A percentile compares a stretch with the other conserved stretches of the same genome.
phyloP scores from a whole-genome alignment of 1,139 yeast species.

The Tardiomyces depauwii region DNA sequence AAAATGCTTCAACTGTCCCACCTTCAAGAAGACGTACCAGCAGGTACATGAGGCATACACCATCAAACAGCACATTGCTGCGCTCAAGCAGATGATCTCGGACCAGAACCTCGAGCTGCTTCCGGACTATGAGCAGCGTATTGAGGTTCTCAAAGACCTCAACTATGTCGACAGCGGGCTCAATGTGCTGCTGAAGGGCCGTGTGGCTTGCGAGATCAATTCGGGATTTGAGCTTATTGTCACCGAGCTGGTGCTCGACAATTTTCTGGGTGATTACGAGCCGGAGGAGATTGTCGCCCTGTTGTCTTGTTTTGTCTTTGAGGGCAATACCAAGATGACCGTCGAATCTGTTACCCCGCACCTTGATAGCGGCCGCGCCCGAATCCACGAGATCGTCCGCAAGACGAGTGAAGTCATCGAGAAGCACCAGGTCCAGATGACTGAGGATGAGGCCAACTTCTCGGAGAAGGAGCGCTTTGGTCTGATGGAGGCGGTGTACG shows the following conservation, averaged over 20 bases:
- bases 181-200: constrained; percentile 79
- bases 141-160: constrained; percentile 59
- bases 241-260: constrained; percentile 82
- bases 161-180: constrained; percentile 68
- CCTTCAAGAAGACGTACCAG: constrained; percentile 39
- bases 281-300: constrained; percentile 95
- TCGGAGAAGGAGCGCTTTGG: constrained; percentile 79
- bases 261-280: constrained; percentile 85
- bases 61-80: constrained; percentile 41
- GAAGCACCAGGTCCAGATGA: constrained; percentile 59
- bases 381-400: constrained; percentile 60
- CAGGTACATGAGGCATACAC: constrained; percentile 37
- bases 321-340: constrained; percentile 49
- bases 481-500: constrained; percentile 85
- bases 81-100: constrained; percentile 52
- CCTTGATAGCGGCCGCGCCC: constrained; percentile 62
- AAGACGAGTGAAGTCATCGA: constrained; percentile 52
- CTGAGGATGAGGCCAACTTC: constrained; percentile 80
- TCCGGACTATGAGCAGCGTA: constrained; percentile 89
- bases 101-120: constrained; percentile 82
- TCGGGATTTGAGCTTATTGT: constrained; percentile 75
- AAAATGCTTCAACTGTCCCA: constrained; percentile 9
- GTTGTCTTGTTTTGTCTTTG: constrained; percentile 84
- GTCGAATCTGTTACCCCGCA: constrained; percentile 68
- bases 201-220: constrained; percentile 93